Conservation (phyloP, 768 basidiomycete genomes). For the Leccinum longicurvipes region DNA sequence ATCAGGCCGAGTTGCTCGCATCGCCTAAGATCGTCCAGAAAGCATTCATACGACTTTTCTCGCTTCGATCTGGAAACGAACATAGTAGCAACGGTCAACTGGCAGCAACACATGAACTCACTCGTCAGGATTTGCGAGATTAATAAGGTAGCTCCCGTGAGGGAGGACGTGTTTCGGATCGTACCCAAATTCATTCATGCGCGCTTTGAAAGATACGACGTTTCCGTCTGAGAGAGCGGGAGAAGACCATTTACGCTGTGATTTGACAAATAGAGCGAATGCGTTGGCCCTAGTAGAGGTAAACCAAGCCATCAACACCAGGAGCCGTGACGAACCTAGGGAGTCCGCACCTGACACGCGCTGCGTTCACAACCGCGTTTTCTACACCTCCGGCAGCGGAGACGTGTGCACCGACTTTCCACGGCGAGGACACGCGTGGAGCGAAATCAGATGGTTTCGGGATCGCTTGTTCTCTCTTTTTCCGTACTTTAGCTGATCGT, state of each 20-base stretch:
- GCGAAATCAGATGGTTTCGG: slow-evolving; percentile 29
- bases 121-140: slow-evolving; percentile 78
- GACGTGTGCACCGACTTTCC: slow-evolving; percentile 84
- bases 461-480: slow-evolving; percentile 9
- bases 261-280: slow-evolving; percentile 82
- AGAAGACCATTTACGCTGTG: slow-evolving; percentile 77
- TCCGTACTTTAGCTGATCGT: slow-evolving; percentile 4
- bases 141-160: slow-evolving; percentile 84
- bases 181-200: slow-evolving; percentile 62
- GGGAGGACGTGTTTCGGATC: slow-evolving; percentile 62
- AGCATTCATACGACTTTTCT: slow-evolving; percentile 72
- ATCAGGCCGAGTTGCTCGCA: slow-evolving; percentile 73
- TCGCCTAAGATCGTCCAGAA: slow-evolving; percentile 76
- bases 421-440: slow-evolving; percentile 35
- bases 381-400: slow-evolving; percentile 80
- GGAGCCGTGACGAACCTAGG: not conserved
- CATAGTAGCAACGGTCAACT: too few species aligned
- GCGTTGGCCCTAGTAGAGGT: slow-evolving; percentile 63
- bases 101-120: slow-evolving; percentile 34
- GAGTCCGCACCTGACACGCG: slow-evolving; percentile 54
- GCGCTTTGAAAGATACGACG: slow-evolving; percentile 55
- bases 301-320: not conserved
- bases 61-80: slow-evolving; percentile 50
- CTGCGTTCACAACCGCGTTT: slow-evolving; percentile 67
- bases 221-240: slow-evolving; percentile 52